Evolutionary conservation across 306 rosid genomes (phyloP), one percentile per base, ranked within the genome.

Genomic region (Medicago arabica): DNA sequence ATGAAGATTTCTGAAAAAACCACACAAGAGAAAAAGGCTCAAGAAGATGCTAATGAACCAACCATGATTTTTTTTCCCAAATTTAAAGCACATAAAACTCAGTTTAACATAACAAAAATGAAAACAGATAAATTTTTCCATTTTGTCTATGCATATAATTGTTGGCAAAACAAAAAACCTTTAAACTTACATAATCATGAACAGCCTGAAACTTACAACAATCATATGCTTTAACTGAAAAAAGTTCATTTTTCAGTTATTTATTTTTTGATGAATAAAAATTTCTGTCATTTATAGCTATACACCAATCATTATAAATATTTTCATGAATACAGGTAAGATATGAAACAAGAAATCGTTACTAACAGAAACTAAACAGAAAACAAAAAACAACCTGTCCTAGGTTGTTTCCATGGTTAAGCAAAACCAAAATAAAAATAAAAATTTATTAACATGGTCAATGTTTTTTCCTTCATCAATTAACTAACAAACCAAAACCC

Each of bases 1-100:
- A 87, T 82, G 84, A 80, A 83, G 66, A 64, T 23, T 21, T 78
- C 87, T 86, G 67, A 62, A 79, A 81, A 34, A 70, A 60, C 19
- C 34, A 41, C 47, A 69, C 23, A 47, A 74, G 8, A 73, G 51
- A 4, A 72, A 71, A 28, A 66, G 16, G 55, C 38, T 75, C 67
- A 78, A 78, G 49, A 78, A 78, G 49, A 78, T 28, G 65, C 69
- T 65, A 53, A 81, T 59, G 34, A 7, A 72, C 54, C 54, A 39
- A 21, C 62, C 46, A 44, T 12, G 38, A 39, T 46, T 8, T 40
- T 44, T 23, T 46, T 11, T 40, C 19, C n/a, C 71, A 75, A 44
- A 75, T 63, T 40, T 41, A 74, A 61, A 55, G 34, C 54, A 75
- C 53, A 31, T 8, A 61, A 65, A 75, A 69, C 65, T n/a, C 66